phyloP scores from a whole-genome alignment of 768 basidiomycete genomes.

The Serendipita vermifera region DNA sequence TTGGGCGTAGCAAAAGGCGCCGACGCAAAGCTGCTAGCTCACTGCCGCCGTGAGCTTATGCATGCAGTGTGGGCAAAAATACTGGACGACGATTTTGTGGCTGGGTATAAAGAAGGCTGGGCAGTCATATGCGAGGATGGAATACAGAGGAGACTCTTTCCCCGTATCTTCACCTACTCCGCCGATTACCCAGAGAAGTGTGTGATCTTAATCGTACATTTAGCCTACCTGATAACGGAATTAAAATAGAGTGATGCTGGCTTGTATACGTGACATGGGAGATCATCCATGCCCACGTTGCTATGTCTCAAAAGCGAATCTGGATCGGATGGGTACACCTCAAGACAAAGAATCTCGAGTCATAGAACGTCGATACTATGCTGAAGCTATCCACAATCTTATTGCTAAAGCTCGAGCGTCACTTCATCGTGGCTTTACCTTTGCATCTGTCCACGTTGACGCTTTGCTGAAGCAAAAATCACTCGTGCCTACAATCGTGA shows the following conservation, averaged over 20 bases:
- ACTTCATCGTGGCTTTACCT: constrained; percentile 12
- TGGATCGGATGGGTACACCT: constrained; percentile 13
- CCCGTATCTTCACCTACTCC: constrained; percentile 16
- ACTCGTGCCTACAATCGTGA: constrained; percentile 14
- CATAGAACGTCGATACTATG: constrained; percentile 6
- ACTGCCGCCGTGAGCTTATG: constrained; percentile 17
- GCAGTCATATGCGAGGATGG: constrained; percentile 15
- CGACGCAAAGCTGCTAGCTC: constrained; percentile 2
- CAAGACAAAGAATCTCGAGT: constrained; percentile 10
- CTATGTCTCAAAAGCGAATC: constrained; percentile 10
- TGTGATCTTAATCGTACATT: not conserved
- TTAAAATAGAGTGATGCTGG: constrained; percentile 16
- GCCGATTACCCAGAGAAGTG: constrained; percentile 22
- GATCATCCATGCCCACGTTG: constrained; percentile 19
- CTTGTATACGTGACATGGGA: constrained; percentile 16
- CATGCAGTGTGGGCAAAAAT: constrained; percentile 16
- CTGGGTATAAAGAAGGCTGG: constrained; percentile 17
- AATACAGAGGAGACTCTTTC: constrained; percentile 12
- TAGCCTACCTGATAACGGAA: not conserved
- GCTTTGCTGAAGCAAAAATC: constrained; percentile 12
- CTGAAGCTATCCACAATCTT: not conserved
- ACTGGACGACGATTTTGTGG: constrained; percentile 14
- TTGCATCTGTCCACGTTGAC: constrained; percentile 6
- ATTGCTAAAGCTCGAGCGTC: constrained; percentile 12
- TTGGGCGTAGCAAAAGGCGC: not conserved